Percentiles rank a stretch among this genome's conserved stretches.
phyloP scores from a whole-genome alignment of 345 rosid genomes.

The Pelargonium nanum region DNA sequence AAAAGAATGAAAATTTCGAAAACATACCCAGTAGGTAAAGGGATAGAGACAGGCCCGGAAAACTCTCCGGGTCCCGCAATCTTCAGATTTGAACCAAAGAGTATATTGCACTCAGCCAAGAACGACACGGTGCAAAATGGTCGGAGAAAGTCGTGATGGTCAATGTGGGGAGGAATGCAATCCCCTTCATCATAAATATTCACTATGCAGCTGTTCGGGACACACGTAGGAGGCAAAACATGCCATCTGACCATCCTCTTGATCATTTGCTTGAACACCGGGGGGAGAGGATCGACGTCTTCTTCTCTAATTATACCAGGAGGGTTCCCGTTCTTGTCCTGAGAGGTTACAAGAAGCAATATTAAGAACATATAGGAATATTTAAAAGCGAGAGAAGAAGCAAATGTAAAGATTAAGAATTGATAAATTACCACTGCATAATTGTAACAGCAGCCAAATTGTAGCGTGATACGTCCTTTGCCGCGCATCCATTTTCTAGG shows the following conservation, averaged over 20 bases:
- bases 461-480: constrained; percentile 59
- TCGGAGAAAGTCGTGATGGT: constrained; percentile 53
- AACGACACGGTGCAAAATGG: constrained; percentile 68
- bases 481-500: constrained; percentile 68
- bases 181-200: constrained; percentile 63
- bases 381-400: too few species aligned
- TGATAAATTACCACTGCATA: constrained; percentile 30
- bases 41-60: constrained; percentile 36
- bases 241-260: constrained; percentile 52
- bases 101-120: constrained; percentile 39
- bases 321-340: constrained; percentile 54
- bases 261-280: constrained; percentile 44
- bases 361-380: too few species aligned
- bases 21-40: constrained; percentile 53
- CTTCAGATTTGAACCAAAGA: constrained; percentile 48
- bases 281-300: constrained; percentile 53
- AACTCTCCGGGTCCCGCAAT: constrained; percentile 46
- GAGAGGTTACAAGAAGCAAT: constrained; percentile 4
- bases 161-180: constrained; percentile 67
- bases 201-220: constrained; percentile 62
- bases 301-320: constrained; percentile 47
- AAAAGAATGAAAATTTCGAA: constrained; percentile 1
- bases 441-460: constrained; percentile 62
- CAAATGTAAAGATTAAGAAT: too few species aligned
- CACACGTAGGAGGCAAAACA: constrained; percentile 45